Evolutionary conservation across 371 early-diverging fungal species (phyloP), one percentile per base, ranked within the genome.

Genomic region (Mortierella sp.): DNA sequence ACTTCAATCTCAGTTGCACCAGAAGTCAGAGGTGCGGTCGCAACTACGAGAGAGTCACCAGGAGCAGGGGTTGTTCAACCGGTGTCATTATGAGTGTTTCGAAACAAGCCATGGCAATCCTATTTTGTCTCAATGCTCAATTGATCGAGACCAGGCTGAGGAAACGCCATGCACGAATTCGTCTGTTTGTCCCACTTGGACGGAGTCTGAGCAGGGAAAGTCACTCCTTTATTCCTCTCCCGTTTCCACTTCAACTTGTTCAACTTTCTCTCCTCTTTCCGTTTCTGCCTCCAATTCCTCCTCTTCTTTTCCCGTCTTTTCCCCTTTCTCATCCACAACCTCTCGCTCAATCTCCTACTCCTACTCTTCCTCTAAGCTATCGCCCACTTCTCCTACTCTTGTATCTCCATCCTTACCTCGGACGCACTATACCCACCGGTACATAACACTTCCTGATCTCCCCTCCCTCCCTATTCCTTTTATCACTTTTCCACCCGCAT

Each of bases 1-100:
- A 22, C 59, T 58, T 49, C 67, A 67, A 67, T 60, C 60, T 58
- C 67, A 67, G 61, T 58, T 56, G 7, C 37, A 32, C 2, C 53
- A 53, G 54, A 29, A 62, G 0, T 43, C 32, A 31, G n/a, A 22
- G 2, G 3, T 60, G 40, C 4, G 40, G n/a, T n/a, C 40, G 40
- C 6, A 40, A 40, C 6, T 40, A 13, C 35, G 7, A 31, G 45
- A 47, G 28, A 2, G 3, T 0, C 54, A 56, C 7, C 26, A 37
- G 37, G 55, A 64, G 19, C 64, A 64, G 43, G 55, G 37, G 17
- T 19, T 34, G 65, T n/a, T 29, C 26, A 5, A 10, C n/a, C 17
- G 3, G 31, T 13, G 54, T 45, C 58, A 47, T 29, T 13, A 22
- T 45, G 58, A 9, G 9, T 51, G 35, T 53, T 43, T 54, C 56